Evolutionary conservation across 805 yeast genomes (phyloP).

Genomic region (Candida sithepensis): DNA sequence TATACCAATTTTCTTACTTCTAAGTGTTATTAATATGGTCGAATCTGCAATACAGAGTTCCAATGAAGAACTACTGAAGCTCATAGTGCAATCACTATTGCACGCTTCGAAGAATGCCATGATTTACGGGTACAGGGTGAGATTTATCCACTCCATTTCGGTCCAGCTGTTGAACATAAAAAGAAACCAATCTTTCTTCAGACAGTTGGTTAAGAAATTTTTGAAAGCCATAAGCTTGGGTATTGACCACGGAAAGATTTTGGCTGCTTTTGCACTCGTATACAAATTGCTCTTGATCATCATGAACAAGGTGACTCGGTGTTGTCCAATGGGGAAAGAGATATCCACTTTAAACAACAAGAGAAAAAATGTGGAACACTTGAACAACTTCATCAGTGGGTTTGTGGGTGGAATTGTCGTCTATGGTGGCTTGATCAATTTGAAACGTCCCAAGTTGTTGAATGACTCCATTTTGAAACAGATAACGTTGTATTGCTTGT

Average conservation of each 20-base stretch:
- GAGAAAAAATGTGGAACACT: not conserved
- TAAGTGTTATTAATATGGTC: no score
- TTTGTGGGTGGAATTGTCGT: conserved; percentile 28
- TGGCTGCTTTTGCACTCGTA: conserved; percentile 29
- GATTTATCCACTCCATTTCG: conserved; percentile 29
- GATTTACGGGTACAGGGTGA: conserved; percentile 30
- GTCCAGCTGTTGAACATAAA: conserved; percentile 23
- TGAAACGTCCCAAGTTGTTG: conserved; percentile 5
- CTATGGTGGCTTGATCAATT: conserved; percentile 28
- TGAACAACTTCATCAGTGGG: conserved; percentile 27
- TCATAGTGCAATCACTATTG: conserved; percentile 2
- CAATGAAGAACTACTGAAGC: not conserved
- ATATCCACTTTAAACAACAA: not conserved
- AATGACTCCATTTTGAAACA: conserved; percentile 54
- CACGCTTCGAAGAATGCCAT: conserved; percentile 25
- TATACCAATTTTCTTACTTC: no score
- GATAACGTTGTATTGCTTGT: conserved; percentile 68
- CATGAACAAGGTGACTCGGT: conserved; percentile 4
- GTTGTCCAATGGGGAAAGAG: not conserved
- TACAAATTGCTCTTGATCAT: conserved; percentile 18
- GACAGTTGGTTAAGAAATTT: conserved; percentile 17
- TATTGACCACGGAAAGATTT: conserved; percentile 30
- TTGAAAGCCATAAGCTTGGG: conserved; percentile 22
- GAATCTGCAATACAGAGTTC: not conserved
- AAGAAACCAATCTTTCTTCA: conserved; percentile 2